Base-by-base conservation (phyloP, 495 filamentous ascomycete genomes). In the Trichoderma reesei region DNA sequence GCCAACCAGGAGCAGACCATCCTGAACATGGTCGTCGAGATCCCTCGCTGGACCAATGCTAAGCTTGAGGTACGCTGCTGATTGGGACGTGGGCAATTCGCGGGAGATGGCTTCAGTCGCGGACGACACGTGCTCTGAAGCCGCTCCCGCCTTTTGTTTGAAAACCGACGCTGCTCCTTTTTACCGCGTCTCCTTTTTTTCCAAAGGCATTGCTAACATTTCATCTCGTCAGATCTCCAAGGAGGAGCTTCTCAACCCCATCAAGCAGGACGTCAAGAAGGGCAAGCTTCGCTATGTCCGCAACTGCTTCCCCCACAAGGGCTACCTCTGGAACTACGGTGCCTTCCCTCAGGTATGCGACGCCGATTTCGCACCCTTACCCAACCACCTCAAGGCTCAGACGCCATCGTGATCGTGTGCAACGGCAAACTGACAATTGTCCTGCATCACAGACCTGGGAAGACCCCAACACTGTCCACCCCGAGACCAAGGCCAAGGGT, bases 241-340 rank as follows among this genome's bases (percentile, higher is more conserved):
- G 82, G 93, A 98, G 70, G 92, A 97, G 76, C 85, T 88, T 75
- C 88, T 96, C 70, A 96, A 96, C 83, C 92, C 92, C 75, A 96
- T 97, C 79, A 96, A 96, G 86, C 88, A 91, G 77, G 88, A 91
- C 75, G 79, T 83, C 71, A 91, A 91, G 86, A 91, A 91, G 80
- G 89, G 89, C 78, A 91, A 90, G 80, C 92, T 98, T 66, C 90
- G 94, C 69, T 99, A 86, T 75, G 95, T 99, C 76, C 91, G 94
- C 78, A 99, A 99, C 87, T 98, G 94, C 86, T 99, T 99, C 85
- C 94, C 94, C 68, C 95, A 99, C 86, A 96, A 98, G 85, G 94
- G 94, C 62, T 99, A 98, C 77, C 90, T 98, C 68, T 99, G 95
- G 95, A 99, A 98, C 85, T 99, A 99, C 77, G 94, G 94, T 78